Evolutionary conservation across 805 yeast species (phyloP), one percentile per base, ranked within the genome.

Genomic region (Myxozyma nipponensis): DNA sequence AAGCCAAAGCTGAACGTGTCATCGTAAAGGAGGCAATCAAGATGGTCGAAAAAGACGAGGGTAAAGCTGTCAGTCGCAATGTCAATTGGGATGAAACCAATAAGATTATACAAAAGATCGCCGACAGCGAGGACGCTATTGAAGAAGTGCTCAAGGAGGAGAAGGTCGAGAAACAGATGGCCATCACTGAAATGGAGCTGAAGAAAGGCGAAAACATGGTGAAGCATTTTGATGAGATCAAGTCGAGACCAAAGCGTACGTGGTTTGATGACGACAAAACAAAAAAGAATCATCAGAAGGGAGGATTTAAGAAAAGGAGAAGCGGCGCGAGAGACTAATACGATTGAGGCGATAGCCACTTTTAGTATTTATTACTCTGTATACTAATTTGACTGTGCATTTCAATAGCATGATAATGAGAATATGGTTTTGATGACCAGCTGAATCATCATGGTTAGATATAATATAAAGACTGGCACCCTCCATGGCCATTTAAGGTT

Each of bases 51-150:
- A 69, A 64, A 42, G 81, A 82, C 59, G 90, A 89, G 2, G 66
- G 66, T 47, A 69, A 68, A 54, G 69, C 71, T 32, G 77, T 89
- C n/a, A 91, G 96, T 47, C 78, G 96, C 63, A 85, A 79, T 62
- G 88, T 91, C n/a, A 86, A 89, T 63, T 93, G 98, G 98, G 69
- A 69, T 21, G 84, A 83, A 58, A 83, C 91, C 43, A 95, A 86
- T 62, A 77, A 75, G 48, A 72, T 87, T 39, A 78, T 82, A 62
- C 72, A 75, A 42, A 67, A 80, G 28, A 75, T 93, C 15, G 84
- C 77, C 39, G 69, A 74, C 1, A 86, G 85, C 69, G 66, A 72
- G 19, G 80, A 73, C 1, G 72, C 77, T 1, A 75, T 93, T 39
- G 81, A 81, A 37, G 96, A 89, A 60, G 84, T 93, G 48, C 68